Conservation (phyloP, 2,329 filamentous ascomycete genomes). For the Tolypocladium amazonense region DNA sequence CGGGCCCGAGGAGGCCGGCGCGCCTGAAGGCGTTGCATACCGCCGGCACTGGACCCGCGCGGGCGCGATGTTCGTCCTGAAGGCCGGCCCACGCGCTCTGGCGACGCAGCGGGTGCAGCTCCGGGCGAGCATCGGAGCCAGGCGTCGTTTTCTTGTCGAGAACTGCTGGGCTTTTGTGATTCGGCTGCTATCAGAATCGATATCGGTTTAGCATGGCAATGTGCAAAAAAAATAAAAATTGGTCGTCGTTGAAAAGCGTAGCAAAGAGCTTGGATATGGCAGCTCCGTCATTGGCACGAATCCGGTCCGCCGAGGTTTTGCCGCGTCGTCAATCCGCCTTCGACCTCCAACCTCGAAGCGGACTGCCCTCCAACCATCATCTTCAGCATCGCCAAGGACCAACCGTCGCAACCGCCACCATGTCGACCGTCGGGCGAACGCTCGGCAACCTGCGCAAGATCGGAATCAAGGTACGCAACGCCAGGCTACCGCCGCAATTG, state of each 20-base stretch:
- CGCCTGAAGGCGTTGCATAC: constrained; percentile 25
- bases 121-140: constrained; percentile 21
- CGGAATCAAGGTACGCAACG: constrained; percentile 63
- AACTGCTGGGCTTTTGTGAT: neutral
- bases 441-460: constrained; percentile 78
- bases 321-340: constrained; percentile 11
- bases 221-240: no score
- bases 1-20: constrained; percentile 15
- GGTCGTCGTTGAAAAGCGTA: neutral
- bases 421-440: constrained; percentile 88
- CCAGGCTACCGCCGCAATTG: neutral
- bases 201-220: neutral
- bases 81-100: constrained; percentile 7
- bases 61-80: constrained; percentile 5
- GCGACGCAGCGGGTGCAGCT: constrained; percentile 21
- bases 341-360: constrained; percentile 3
- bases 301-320: constrained; percentile 16
- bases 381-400: constrained; percentile 5
- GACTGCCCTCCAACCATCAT: neutral
- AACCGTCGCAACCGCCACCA: constrained; percentile 34
- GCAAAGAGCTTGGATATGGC: neutral
- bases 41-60: constrained; percentile 26
- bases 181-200: neutral
- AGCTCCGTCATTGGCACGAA: neutral
- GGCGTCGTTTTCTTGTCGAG: neutral